These are phyloP conservation scores for Chlamydomonas incerta DNA, from an alignment of 139 green algal species.

Conservation along the genomic window DNA sequence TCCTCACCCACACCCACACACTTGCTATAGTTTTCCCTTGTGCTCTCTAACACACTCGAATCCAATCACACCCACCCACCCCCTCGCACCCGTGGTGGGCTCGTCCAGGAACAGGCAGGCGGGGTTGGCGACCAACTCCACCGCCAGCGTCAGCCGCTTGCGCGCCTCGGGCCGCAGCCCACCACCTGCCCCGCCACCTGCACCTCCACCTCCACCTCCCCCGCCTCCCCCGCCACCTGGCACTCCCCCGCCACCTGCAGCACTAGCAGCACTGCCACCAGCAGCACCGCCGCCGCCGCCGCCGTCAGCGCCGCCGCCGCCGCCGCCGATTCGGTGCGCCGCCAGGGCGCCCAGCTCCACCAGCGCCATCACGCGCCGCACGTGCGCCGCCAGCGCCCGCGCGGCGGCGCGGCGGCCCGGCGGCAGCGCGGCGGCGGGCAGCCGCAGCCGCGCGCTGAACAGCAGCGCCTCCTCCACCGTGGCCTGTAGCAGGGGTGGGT, in stretches of 20 bases:
- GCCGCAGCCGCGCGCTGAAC: not conserved
- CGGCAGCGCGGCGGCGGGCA: not conserved
- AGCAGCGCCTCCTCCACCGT: not conserved
- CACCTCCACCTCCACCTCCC: conserved; percentile 78
- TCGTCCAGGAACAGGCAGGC: conserved; percentile 64
- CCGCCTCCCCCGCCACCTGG: conserved; percentile 2
- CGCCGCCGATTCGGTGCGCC: no score
- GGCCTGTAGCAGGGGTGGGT: not conserved
- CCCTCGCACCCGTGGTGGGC: conserved; percentile 56
- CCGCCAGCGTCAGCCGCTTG: conserved; percentile 91
- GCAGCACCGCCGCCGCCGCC: no score
- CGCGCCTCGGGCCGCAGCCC: conserved; percentile 87
- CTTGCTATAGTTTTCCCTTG: no score
- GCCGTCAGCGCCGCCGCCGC: no score
- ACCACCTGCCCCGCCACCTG: not conserved
- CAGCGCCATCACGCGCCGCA: conserved; percentile 39
- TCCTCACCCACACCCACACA: no score
- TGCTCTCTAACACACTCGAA: no score
- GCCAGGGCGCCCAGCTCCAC: no score
- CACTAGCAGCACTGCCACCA: no score
- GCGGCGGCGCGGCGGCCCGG: no score
- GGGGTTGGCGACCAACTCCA: conserved; percentile 90
- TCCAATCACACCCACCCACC: no score
- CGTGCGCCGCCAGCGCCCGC: no score
- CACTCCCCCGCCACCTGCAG: no score